phyloP scores from a whole-genome alignment of 106 monocot genomes.

The Apostasia shenzhenica region DNA sequence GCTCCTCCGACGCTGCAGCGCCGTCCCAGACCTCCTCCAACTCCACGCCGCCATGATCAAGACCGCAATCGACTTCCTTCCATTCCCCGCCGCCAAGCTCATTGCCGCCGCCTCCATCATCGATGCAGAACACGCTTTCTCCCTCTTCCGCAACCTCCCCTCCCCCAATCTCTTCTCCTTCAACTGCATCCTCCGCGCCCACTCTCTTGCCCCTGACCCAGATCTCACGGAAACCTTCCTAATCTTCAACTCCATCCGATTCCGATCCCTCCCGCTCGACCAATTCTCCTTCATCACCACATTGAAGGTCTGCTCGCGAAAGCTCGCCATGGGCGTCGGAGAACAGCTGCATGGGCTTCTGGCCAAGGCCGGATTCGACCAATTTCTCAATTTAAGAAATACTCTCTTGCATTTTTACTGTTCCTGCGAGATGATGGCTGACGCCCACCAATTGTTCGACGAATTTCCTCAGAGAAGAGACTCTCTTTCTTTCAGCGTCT shows the following conservation, averaged over 20 bases:
- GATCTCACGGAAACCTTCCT: conserved; percentile 3
- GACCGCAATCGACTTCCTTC: conserved; percentile 15
- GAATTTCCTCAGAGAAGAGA: conserved; percentile 30
- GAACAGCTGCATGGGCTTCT: conserved; percentile 21
- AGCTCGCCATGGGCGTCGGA: conserved; percentile 4
- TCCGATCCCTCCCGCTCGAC: conserved; percentile 19
- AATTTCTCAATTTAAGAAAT: conserved; percentile 30
- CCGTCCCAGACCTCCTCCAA: conserved; percentile 14
- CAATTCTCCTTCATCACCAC: conserved; percentile 50
- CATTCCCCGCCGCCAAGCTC: conserved; percentile 38
- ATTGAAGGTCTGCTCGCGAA: conserved; percentile 30
- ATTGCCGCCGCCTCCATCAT: conserved; percentile 27
- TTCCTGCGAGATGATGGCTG: neutral
- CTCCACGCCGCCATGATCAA: conserved; percentile 35
- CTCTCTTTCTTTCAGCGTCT: conserved; percentile 23
- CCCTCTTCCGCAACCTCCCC: conserved; percentile 22
- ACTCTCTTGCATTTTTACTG: conserved; percentile 33
- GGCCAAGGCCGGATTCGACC: conserved; percentile 13
- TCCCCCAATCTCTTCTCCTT: conserved; percentile 31
- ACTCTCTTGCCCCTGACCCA: conserved; percentile 10
- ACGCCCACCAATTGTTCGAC: conserved; percentile 36
- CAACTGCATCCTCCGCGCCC: conserved; percentile 29
- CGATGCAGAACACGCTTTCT: conserved; percentile 19
- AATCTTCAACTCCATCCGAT: conserved; percentile 24
- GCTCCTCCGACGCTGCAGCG: conserved; percentile 13